phyloP scores from a whole-genome alignment of 2,329 filamentous ascomycete species.

The Podosphaera fusca region DNA sequence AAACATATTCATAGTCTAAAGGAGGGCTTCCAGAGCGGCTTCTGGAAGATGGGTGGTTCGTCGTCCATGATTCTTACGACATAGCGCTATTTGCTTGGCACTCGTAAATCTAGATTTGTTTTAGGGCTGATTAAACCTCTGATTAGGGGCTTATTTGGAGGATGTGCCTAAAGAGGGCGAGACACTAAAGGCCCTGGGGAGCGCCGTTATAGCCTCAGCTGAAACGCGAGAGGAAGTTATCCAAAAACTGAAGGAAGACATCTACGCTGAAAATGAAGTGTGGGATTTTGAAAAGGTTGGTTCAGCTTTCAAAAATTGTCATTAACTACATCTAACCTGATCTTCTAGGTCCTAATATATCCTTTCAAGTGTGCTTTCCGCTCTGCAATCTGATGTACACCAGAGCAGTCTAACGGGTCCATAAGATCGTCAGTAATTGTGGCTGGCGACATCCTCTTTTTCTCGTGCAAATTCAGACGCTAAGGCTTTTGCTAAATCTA shows the following conservation, averaged over 20 bases:
- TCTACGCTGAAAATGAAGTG: constrained; percentile 48
- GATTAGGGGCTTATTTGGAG: constrained; percentile 40
- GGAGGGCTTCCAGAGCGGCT: constrained; percentile 27
- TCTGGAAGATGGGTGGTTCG: constrained; percentile 33
- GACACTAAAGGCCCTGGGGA: constrained; percentile 27
- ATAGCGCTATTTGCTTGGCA: not conserved
- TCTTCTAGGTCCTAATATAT: constrained; percentile 23
- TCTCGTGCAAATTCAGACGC: too few relatives aligned
- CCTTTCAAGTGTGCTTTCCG: constrained; percentile 23
- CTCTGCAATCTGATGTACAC: not conserved
- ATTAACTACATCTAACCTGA: not conserved
- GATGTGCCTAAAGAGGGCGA: constrained; percentile 40
- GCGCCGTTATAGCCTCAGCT: constrained; percentile 30
- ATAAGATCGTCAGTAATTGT: too few relatives aligned
- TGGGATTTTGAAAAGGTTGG: constrained; percentile 54
- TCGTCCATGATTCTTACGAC: not conserved
- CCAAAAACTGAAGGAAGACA: constrained; percentile 42
- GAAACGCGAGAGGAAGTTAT: constrained; percentile 46
- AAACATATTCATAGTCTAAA: constrained; percentile 23
- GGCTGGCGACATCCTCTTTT: too few relatives aligned
- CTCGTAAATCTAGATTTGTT: not conserved
- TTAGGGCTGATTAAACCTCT: not conserved
- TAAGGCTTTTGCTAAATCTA: too few relatives aligned
- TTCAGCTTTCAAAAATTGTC: not conserved
- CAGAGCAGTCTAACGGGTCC: too few relatives aligned